Evolutionary conservation across 768 basidiomycete species (phyloP).

Genomic region (Phylloporus sp.): DNA sequence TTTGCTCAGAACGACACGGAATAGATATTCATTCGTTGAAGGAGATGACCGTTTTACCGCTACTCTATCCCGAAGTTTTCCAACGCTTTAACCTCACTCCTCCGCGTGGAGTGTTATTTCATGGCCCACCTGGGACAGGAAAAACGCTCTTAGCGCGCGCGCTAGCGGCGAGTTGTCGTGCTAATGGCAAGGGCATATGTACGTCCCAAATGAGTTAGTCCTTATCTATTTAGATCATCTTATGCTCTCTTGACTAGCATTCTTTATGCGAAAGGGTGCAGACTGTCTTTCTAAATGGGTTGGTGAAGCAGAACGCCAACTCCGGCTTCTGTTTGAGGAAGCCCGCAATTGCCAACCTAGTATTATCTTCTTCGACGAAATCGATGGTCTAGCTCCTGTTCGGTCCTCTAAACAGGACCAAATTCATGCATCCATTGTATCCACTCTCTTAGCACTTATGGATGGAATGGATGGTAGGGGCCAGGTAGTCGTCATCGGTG

Average conservation of each 20-base stretch:
- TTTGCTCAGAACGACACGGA: conserved; percentile 3
- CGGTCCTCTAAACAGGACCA: conserved; percentile 99
- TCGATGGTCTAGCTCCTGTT: conserved; percentile 96
- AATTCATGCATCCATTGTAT: conserved; percentile 97
- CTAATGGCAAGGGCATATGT: conserved; percentile 86
- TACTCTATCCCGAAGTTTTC: conserved; percentile 96
- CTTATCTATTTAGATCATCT: not conserved
- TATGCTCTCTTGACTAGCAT: conserved; percentile 50
- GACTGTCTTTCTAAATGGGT: conserved; percentile 99
- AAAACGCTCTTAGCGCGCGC: conserved; percentile 94
- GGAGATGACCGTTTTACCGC: conserved; percentile 95
- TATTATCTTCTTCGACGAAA: conserved; percentile 99
- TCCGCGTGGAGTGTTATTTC: conserved; percentile 94
- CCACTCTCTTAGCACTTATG: conserved; percentile 94
- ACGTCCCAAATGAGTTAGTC: conserved; percentile 30
- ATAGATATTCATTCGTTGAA: conserved; percentile 93
- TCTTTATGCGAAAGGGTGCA: conserved; percentile 99
- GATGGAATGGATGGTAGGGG: conserved; percentile 99
- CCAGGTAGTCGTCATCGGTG: conserved; percentile 96
- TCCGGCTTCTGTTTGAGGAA: conserved; percentile 94
- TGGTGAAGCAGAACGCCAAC: conserved; percentile 95
- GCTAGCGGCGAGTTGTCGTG: conserved; percentile 86
- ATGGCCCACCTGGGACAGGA: conserved; percentile 98
- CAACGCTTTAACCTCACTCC: conserved; percentile 92
- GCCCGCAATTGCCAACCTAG: conserved; percentile 88